Evolutionary conservation across 23 red algal species (phyloP).

Genomic region (Agarophyton chilense): DNA sequence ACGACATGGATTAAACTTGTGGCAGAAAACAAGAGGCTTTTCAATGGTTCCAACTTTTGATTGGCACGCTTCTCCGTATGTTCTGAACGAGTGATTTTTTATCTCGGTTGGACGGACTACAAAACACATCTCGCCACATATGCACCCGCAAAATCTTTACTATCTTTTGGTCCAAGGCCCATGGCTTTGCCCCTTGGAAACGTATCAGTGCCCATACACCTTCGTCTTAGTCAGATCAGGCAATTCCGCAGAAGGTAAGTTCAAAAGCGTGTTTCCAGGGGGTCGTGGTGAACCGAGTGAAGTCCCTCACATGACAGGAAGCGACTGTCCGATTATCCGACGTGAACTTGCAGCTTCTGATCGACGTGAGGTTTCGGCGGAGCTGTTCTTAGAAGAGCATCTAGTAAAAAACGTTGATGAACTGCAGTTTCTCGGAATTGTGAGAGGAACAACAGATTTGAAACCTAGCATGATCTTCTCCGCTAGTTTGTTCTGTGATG

Average conservation of each 20-base stretch:
- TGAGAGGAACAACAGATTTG: no score
- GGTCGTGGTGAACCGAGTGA: constrained; percentile 56
- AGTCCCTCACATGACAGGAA: not conserved
- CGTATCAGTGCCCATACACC: no score
- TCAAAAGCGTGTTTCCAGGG: no score
- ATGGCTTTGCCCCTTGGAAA: constrained; percentile 44
- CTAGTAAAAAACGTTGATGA: constrained; percentile 1
- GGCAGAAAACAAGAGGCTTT: no score
- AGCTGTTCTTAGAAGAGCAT: constrained; percentile 47
- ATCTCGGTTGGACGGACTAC: constrained; percentile 66
- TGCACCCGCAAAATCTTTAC: not conserved
- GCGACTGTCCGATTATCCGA: not conserved
- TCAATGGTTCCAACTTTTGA: constrained; percentile 59
- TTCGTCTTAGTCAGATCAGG: no score
- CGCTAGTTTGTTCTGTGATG: not conserved
- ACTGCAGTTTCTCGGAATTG: no score
- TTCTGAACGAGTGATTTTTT: not conserved
- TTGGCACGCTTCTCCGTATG: not conserved
- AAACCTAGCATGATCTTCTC: constrained; percentile 49
- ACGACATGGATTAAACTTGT: no score
- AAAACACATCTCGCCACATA: constrained; percentile 58
- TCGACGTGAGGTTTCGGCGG: constrained; percentile 33
- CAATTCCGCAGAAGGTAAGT: no score
- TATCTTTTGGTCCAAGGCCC: constrained; percentile 2
- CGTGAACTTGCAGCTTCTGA: no score